A percentile compares a stretch with the other conserved stretches of the same genome.
phyloP scores from a whole-genome alignment of 2,329 filamentous ascomycete genomes.

The Botrytis galanthina region DNA sequence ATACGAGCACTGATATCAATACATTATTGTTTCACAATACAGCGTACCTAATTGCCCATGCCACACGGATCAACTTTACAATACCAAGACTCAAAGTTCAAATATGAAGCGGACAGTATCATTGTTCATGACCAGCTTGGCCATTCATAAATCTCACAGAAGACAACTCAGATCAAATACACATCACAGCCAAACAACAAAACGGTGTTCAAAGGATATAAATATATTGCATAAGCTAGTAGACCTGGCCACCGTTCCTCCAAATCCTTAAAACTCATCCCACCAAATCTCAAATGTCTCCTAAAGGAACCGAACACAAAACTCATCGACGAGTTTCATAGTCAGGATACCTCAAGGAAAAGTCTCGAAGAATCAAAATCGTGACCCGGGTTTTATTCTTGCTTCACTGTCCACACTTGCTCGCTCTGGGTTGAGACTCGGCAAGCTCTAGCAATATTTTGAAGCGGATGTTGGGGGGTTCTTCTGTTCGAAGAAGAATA shows the following conservation, averaged over 20 bases:
- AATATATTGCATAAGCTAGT: neutral
- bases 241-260: neutral
- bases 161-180: neutral
- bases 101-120: neutral
- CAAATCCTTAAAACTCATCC: neutral
- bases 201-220: neutral
- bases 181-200: neutral
- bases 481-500: neutral
- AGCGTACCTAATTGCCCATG: neutral
- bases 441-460: conserved; percentile 54
- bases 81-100: neutral
- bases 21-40: neutral
- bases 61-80: neutral
- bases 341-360: conserved; percentile 35
- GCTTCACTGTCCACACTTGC: conserved; percentile 58
- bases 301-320: conserved; percentile 39
- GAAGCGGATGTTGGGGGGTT: conserved; percentile 29
- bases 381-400: conserved; percentile 45
- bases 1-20: neutral
- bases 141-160: neutral
- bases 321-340: conserved; percentile 33
- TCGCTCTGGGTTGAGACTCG: conserved; percentile 49
- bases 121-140: neutral
- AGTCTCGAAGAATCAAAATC: conserved; percentile 41
- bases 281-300: conserved; percentile 42